Evolutionary conservation across 805 yeast species (phyloP), one percentile per base, ranked within the genome.

Genomic region (Teunomyces atbi): DNA sequence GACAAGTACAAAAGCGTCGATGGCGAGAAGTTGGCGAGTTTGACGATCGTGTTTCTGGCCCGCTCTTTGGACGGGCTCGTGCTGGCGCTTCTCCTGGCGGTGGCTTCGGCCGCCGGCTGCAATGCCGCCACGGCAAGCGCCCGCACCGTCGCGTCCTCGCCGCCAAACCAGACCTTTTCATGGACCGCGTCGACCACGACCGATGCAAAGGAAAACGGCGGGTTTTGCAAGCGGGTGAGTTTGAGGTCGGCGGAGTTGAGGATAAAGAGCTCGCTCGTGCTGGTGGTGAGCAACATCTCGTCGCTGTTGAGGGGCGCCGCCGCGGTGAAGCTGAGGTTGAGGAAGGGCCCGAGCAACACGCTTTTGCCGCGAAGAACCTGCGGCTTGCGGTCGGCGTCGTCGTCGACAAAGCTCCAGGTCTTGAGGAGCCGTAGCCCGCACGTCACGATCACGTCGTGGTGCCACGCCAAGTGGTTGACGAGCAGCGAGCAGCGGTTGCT

Each of bases 401-500:
- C 72, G 4, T 26, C 21, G 6, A 27, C 32, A 32, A 76, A 63
- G 50, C 68, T 74, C 92, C 92, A 86, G 0, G 81, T 62, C 45
- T 84, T 81, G 13, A 84, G 64, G 49, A 81, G 77, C 26, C 91
- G 70, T 11, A 81, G 63, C 0, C 92, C 92, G 39, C 74, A 62
- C 0, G 89, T 83, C 3, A 83, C 62, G 5, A 83, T 60, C 10
- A 61, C 63, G 19, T 69, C 57, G 13, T 71, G 73, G 46, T 77
- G 67, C 91, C 91, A 86, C 4, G 72, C 42, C 34, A 85, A 56
- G 33, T 77, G 80, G 51, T 78, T 72, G 5, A 86, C 73, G 8
- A 73, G 69, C 0, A 86, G 76, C 1, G 86, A 79, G 58, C 90
- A 85, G 54, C 79, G 73, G 62, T 85, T 85, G 30, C 81, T 76